Percentiles rank a stretch among this genome's conserved stretches.
Evolutionary conservation across 2,329 filamentous ascomycete species (phyloP).

Genomic region (Claviceps arundinis): DNA sequence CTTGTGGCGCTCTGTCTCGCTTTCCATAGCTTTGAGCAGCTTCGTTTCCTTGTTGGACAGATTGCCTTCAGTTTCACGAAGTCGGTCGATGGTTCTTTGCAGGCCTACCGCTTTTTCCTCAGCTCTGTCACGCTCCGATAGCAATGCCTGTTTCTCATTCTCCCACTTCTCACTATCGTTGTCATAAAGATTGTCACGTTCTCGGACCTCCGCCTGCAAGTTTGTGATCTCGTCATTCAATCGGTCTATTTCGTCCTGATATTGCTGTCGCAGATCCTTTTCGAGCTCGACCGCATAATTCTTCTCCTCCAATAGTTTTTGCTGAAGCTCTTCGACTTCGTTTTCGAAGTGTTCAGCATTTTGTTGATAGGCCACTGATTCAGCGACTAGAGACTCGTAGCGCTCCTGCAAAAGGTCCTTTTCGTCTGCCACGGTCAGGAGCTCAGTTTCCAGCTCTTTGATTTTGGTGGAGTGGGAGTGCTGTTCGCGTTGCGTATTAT

Average conservation of each 20-base stretch:
- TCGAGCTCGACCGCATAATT: constrained; percentile 47
- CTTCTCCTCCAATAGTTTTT: constrained; percentile 38
- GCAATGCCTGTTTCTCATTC: constrained; percentile 45
- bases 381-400: constrained; percentile 51
- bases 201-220: constrained; percentile 50
- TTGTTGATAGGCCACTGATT: constrained; percentile 53
- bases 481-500: constrained; percentile 16
- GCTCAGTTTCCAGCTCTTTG: constrained; percentile 43
- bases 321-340: constrained; percentile 33
- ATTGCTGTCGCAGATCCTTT: constrained; percentile 38
- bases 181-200: constrained; percentile 57
- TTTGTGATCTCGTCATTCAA: constrained; percentile 46
- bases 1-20: constrained; percentile 57
- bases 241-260: constrained; percentile 33
- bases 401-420: constrained; percentile 57
- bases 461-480: constrained; percentile 35
- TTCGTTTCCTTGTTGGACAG: constrained; percentile 55
- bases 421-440: constrained; percentile 46
- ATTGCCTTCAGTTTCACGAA: constrained; percentile 54
- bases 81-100: constrained; percentile 56
- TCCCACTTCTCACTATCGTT: constrained; percentile 64
- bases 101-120: constrained; percentile 55
- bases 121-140: constrained; percentile 51
- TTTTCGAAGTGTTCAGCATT: constrained; percentile 42
- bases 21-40: constrained; percentile 54